Conservation (phyloP, 164 flowering plant genomes). For the Akebia trifoliata region DNA sequence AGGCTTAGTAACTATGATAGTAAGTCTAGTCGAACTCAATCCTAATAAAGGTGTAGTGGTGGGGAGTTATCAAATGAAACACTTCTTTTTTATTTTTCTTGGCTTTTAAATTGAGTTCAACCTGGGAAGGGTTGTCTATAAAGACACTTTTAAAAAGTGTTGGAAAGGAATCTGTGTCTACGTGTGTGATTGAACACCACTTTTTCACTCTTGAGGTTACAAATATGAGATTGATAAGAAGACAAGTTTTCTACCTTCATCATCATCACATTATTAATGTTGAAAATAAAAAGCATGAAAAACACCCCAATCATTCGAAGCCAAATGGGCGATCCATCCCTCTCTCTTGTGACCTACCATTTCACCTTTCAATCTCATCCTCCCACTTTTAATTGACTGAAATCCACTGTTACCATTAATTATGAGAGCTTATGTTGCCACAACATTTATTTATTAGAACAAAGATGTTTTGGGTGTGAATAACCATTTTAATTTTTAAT, state of each 20-base stretch:
- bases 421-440: no score
- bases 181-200: constrained; percentile 8
- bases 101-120: constrained; percentile 4
- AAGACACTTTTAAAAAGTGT: not conserved
- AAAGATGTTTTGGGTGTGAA: no score
- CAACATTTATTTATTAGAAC: no score
- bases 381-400: not conserved
- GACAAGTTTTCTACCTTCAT: not conserved
- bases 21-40: no score
- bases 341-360: constrained; percentile 8
- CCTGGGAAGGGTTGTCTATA: not conserved
- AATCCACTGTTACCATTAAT: no score
- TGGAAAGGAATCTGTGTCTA: not conserved
- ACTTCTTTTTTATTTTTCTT: not conserved
- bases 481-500: no score
- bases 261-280: constrained; percentile 9
- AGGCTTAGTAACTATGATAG: no score
- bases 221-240: not conserved
- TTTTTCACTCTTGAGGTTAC: no score
- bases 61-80: no score
- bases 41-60: no score
- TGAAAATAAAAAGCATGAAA: constrained; percentile 1
- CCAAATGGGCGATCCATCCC: constrained; percentile 1
- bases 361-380: constrained; percentile 2
- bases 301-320: no score